Conservation (phyloP, 1,139 yeast genomes). For the Hansenula sp. region DNA sequence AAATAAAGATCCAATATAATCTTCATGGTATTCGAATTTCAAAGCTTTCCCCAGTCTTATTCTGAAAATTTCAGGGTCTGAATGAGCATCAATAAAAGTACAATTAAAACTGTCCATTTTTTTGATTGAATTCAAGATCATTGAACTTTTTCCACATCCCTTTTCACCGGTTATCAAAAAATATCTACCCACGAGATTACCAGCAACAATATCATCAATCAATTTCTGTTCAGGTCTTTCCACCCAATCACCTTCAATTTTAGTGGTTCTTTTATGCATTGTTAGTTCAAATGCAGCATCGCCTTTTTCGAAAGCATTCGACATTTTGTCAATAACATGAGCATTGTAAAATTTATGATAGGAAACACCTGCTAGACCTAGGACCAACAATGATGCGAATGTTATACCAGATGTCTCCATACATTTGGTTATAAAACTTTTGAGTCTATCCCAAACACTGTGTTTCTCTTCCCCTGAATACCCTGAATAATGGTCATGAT, state of each 20-base stretch:
- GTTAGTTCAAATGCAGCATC: slow-evolving; percentile 63
- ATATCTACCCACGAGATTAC: slow-evolving; percentile 63
- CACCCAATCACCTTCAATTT: slow-evolving; percentile 48
- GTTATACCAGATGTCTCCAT: slow-evolving; percentile 75
- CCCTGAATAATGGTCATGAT: slow-evolving; percentile 11
- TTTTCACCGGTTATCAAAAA: slow-evolving; percentile 77
- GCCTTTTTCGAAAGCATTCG: slow-evolving; percentile 61
- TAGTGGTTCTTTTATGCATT: slow-evolving; percentile 37
- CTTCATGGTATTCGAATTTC: slow-evolving; percentile 72
- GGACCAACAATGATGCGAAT: slow-evolving; percentile 64
- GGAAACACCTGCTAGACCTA: slow-evolving; percentile 67
- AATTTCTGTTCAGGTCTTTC: slow-evolving; percentile 65
- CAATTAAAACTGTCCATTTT: slow-evolving; percentile 63
- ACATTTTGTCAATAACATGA: slow-evolving; percentile 65
- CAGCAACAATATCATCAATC: slow-evolving; percentile 63
- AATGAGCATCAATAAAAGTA: slow-evolving; percentile 76
- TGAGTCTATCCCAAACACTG: slow-evolving; percentile 21
- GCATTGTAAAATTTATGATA: slow-evolving; percentile 62
- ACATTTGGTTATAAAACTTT: slow-evolving; percentile 44
- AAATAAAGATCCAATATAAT: slow-evolving; percentile 76
- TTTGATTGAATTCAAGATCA: slow-evolving; percentile 46
- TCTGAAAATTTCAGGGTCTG: slow-evolving; percentile 81
- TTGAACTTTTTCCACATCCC: slow-evolving; percentile 81
- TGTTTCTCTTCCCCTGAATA: slow-evolving; percentile 5
- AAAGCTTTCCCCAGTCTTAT: slow-evolving; percentile 74